Base-by-base conservation (phyloP, 495 filamentous ascomycete species). In the Cenococcum geophilum region DNA sequence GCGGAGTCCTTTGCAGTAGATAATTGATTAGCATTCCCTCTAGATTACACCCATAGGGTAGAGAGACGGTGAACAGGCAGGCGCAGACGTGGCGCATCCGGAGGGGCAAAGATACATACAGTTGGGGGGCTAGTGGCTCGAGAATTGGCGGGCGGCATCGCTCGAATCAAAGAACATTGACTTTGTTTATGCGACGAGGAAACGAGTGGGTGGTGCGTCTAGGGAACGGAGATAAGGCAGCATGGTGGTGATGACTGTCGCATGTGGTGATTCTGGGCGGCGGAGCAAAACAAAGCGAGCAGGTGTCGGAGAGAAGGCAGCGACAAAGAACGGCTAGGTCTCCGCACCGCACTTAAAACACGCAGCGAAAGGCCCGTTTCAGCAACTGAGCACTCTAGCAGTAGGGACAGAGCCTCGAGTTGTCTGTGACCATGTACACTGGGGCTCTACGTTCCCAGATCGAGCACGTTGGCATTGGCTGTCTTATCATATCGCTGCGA, bases 131-230 rank as follows among this genome's bases (percentile, higher is more conserved):
- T 66, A 14, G 55, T 51, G n/a, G 51, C 59, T 22, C 64, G 55
- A n/a, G 60, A 63, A 56, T 63, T 67, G 48, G 60, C 60, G 37
- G 64, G 64, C 40, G 64, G 64, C 64, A 67, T 67, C 21, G 62
- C 57, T 51, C 57, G 36, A 34, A 32, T 37, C 53, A 37, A 37
- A 21, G 21, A 40, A 34, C 49, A 52, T 23, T n/a, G 55, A 23
- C 16, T 36, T 48, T 34, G 55, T 45, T 37, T 25, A 56, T 37
- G 53, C 36, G 53, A 20, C 9, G 34, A 40, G 34, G 32, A 20
- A 16, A 16, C 20, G 18, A 12, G 36, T 20, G 18, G 36, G 53
- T 56, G 34, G 20, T 56, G 53, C n/a, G 25, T 23, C 21, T 52
- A 12, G 12, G 25, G 21, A 52, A n/a, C 14, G 4, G 11, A 32